Conservation (phyloP, 352 stramenopile species). For the Phytopythium kandeliae region DNA sequence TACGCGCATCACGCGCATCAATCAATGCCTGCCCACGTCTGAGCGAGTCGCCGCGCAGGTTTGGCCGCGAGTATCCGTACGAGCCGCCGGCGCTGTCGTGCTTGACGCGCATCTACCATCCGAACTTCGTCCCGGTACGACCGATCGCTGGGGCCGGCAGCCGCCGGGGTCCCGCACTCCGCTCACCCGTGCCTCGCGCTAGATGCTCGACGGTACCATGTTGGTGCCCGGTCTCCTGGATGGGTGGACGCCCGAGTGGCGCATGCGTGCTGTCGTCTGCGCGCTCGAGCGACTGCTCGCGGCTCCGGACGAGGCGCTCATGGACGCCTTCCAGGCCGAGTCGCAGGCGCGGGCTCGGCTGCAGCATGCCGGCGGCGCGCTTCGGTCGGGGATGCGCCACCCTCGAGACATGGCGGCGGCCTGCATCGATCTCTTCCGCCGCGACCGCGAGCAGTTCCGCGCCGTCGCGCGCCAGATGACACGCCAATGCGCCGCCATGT, state of each 20-base stretch:
- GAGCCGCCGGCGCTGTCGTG: constrained; percentile 36
- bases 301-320: constrained; percentile 33
- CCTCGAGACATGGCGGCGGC: constrained; percentile 45
- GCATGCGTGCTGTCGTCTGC: constrained; percentile 43
- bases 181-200: background rate
- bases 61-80: constrained; percentile 57
- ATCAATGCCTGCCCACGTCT: too few relatives aligned
- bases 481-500: constrained; percentile 12
- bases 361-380: too few relatives aligned
- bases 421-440: constrained; percentile 41
- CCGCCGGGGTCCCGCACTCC: too few relatives aligned
- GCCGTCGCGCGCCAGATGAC: constrained; percentile 31
- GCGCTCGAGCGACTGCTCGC: constrained; percentile 30
- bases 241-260: constrained; percentile 47
- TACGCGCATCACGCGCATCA: constrained; percentile 7
- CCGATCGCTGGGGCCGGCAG: too few relatives aligned
- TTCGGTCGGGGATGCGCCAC: constrained; percentile 27
- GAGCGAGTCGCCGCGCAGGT: too few relatives aligned
- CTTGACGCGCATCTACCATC: constrained; percentile 55
- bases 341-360: too few relatives aligned
- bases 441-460: constrained; percentile 26
- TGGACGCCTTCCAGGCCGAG: constrained; percentile 39
- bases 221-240: constrained; percentile 32
- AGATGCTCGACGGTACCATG: constrained; percentile 57
- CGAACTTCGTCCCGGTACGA: constrained; percentile 64